phyloP scores from a whole-genome alignment of 371 early-diverging fungal species.

The Circinella minor region DNA sequence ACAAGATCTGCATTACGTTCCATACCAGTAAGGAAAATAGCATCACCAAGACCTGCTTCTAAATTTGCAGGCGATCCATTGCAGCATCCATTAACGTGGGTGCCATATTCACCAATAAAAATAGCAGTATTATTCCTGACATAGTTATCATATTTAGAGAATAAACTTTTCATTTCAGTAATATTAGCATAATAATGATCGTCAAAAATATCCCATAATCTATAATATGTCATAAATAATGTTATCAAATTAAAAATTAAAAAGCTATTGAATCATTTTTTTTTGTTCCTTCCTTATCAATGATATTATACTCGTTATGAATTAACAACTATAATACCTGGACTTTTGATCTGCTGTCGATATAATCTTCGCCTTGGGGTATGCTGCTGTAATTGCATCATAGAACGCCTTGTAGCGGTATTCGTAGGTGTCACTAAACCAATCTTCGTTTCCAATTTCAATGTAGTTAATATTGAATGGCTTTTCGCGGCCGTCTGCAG shows the following conservation, averaged over 20 bases:
- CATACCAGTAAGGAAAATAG: conserved; percentile 27
- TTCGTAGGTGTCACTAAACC: conserved; percentile 27
- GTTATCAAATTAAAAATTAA: too few species aligned
- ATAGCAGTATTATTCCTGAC: conserved; percentile 14
- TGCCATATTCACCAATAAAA: conserved; percentile 31
- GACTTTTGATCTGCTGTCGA: conserved; percentile 17
- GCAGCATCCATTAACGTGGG: conserved; percentile 26
- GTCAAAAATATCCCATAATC: conserved; percentile 24
- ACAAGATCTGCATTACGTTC: conserved; percentile 35
- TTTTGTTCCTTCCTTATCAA: too few species aligned
- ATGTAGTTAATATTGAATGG: conserved; percentile 28
- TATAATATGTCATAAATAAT: not conserved
- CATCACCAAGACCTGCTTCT: conserved; percentile 34
- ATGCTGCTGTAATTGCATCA: conserved; percentile 27
- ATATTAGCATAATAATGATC: conserved; percentile 26
- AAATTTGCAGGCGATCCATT: conserved; percentile 27
- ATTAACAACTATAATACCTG: too few species aligned
- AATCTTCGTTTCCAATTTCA: conserved; percentile 33
- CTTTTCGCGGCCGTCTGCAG: conserved; percentile 23
- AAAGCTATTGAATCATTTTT: too few species aligned
- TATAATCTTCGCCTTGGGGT: conserved; percentile 24
- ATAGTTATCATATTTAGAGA: conserved; percentile 16
- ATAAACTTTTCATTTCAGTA: conserved; percentile 16
- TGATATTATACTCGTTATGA: too few species aligned
- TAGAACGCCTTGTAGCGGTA: conserved; percentile 29